These are phyloP conservation scores for Hordeum marinum DNA, from an alignment of 176 grass and related monocot species.

Conservation along the genomic window DNA sequence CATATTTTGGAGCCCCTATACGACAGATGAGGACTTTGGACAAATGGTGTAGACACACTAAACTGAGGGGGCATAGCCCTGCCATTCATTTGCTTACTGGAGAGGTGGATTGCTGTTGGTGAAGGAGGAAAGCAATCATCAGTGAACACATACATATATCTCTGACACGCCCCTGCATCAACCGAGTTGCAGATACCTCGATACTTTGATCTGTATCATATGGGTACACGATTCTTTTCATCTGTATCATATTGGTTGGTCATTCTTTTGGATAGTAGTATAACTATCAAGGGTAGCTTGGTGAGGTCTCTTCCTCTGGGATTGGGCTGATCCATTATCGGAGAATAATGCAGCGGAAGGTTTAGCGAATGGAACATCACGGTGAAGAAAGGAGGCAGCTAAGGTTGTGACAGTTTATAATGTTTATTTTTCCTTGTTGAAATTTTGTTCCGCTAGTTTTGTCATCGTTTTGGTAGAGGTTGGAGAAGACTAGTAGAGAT, in stretches of 20 bases:
- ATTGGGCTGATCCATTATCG: slow-evolving; percentile 23
- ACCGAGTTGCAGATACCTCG: slow-evolving; percentile 22
- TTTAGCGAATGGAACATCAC: slow-evolving; percentile 16
- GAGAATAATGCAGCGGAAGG: slow-evolving; percentile 20
- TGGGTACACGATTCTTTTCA: slow-evolving; percentile 51
- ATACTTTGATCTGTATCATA: slow-evolving; percentile 57
- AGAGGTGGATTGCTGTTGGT: slow-evolving; percentile 18
- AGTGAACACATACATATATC: slow-evolving; percentile 12
- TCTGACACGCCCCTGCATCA: slow-evolving; percentile 25
- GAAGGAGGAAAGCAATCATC: slow-evolving; percentile 14
- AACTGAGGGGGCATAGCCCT: not conserved
- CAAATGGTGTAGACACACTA: slow-evolving; percentile 17
- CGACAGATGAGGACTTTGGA: slow-evolving; percentile 23
- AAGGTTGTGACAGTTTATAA: slow-evolving; percentile 24
- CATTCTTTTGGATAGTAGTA: slow-evolving; percentile 47
- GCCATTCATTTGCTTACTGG: slow-evolving; percentile 25
- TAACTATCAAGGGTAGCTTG: slow-evolving; percentile 27
- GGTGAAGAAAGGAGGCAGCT: slow-evolving; percentile 13
- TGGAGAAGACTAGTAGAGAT: slow-evolving; percentile 46
- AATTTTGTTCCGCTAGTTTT: slow-evolving; percentile 59
- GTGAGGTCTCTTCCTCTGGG: slow-evolving; percentile 15
- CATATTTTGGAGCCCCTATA: slow-evolving; percentile 71
- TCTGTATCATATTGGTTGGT: slow-evolving; percentile 53
- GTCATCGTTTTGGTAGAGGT: slow-evolving; percentile 45
- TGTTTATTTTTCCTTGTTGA: slow-evolving; percentile 16